phyloP scores from a whole-genome alignment of 1,139 yeast genomes.

The Blastobotrys arbuscula region DNA sequence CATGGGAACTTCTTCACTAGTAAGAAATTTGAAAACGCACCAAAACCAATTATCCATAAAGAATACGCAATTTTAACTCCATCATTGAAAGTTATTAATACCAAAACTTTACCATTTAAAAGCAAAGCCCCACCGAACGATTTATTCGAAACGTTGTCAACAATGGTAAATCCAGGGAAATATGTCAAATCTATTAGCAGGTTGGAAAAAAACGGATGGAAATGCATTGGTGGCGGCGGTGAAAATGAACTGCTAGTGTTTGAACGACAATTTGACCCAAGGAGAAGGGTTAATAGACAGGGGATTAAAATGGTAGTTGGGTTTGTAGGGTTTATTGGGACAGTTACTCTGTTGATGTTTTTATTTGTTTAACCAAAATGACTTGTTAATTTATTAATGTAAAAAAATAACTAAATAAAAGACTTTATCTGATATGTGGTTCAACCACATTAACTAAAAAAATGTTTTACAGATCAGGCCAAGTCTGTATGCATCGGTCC shows the following conservation, averaged over 20 bases:
- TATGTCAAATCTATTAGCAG: slow-evolving; percentile 34
- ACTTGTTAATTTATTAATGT: not conserved
- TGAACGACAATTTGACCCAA: slow-evolving; percentile 27
- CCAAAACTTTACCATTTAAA: slow-evolving; percentile 41
- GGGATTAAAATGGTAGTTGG: slow-evolving; percentile 16
- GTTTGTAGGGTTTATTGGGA: slow-evolving; percentile 12
- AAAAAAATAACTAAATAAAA: not conserved
- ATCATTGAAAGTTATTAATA: slow-evolving; percentile 38
- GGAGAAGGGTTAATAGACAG: slow-evolving; percentile 16
- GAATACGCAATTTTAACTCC: slow-evolving; percentile 46
- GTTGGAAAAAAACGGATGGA: slow-evolving; percentile 43
- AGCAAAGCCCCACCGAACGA: slow-evolving; percentile 38
- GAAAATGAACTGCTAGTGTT: slow-evolving; percentile 37
- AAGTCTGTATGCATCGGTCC: too few species aligned
- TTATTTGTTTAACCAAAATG: not conserved
- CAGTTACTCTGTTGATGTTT: slow-evolving; percentile 10
- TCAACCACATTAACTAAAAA: too few species aligned
- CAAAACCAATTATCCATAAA: slow-evolving; percentile 15
- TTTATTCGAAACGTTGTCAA: slow-evolving; percentile 42
- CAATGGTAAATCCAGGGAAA: slow-evolving; percentile 35
- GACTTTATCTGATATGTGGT: too few species aligned
- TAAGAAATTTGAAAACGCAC: slow-evolving; percentile 14
- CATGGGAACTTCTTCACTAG: slow-evolving; percentile 50
- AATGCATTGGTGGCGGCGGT: slow-evolving; percentile 42
- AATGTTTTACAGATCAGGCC: too few species aligned